Evolutionary conservation across 495 filamentous ascomycete species (phyloP).

Genomic region (Schizothecium vesticola): DNA sequence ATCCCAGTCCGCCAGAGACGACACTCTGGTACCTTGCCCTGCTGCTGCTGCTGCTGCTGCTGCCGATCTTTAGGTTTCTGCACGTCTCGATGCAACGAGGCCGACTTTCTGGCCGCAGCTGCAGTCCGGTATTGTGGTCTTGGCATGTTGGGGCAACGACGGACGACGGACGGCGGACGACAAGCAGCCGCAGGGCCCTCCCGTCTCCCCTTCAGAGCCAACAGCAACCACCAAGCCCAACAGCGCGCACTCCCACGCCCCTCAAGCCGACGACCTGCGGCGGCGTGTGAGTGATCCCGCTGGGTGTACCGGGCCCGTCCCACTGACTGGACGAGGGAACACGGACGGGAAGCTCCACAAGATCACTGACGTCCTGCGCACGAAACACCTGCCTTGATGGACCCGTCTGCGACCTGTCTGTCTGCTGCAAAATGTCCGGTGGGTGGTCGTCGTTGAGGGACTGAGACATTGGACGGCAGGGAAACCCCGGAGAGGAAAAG

Average conservation of each 20-base stretch:
- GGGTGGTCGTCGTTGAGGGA: neutral
- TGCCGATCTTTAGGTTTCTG: neutral
- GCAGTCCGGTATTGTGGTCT: neutral
- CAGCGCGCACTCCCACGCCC: neutral
- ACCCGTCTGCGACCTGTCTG: neutral
- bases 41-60: neutral
- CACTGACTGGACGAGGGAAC: neutral
- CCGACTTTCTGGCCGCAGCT: neutral
- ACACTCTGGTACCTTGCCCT: neutral
- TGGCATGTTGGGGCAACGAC: neutral
- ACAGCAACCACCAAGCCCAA: neutral
- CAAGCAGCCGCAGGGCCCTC: neutral
- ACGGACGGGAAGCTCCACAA: neutral
- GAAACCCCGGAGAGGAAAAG: neutral
- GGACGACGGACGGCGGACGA: neutral
- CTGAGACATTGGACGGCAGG: neutral
- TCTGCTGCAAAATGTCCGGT: neutral
- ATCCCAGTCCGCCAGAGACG: neutral
- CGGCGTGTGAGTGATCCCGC: neutral
- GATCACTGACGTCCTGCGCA: neutral
- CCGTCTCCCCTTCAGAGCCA: neutral
- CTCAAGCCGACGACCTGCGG: neutral
- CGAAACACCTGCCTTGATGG: neutral
- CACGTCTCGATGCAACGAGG: neutral
- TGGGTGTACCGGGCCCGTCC: neutral